Evolutionary conservation across 78 protist genomes (phyloP).

Genomic region (Creolimax fragrantissima): DNA sequence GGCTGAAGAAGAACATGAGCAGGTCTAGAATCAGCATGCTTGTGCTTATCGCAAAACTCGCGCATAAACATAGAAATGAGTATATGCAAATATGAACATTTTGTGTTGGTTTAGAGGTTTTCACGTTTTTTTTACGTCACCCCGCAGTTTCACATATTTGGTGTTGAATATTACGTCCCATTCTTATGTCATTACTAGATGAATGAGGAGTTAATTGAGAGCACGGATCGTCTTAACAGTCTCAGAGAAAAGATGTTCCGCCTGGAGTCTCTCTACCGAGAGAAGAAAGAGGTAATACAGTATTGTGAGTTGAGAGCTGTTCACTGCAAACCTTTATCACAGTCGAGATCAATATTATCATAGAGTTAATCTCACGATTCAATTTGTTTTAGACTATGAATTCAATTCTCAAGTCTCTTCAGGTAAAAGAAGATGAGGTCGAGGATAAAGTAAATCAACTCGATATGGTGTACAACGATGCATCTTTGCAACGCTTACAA

Average conservation of each 20-base stretch:
- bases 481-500: background rate
- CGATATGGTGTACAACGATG: background rate
- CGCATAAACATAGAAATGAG: too few relatives aligned
- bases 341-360: too few relatives aligned
- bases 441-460: background rate
- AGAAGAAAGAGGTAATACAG: background rate
- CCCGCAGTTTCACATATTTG: too few relatives aligned
- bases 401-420: background rate
- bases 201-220: background rate
- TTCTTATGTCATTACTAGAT: background rate
- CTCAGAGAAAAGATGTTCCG: background rate
- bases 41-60: too few relatives aligned
- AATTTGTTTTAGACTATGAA: background rate
- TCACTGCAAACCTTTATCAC: too few relatives aligned
- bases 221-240: background rate
- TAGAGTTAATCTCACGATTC: too few relatives aligned
- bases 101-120: too few relatives aligned
- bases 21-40: background rate
- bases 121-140: too few relatives aligned
- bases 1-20: background rate
- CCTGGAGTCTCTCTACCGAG: background rate
- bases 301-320: too few relatives aligned
- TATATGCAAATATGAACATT: too few relatives aligned
- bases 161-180: too few relatives aligned
- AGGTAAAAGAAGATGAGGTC: background rate